Conservation (phyloP, 1,139 yeast genomes). For the Candida mesenterica region DNA sequence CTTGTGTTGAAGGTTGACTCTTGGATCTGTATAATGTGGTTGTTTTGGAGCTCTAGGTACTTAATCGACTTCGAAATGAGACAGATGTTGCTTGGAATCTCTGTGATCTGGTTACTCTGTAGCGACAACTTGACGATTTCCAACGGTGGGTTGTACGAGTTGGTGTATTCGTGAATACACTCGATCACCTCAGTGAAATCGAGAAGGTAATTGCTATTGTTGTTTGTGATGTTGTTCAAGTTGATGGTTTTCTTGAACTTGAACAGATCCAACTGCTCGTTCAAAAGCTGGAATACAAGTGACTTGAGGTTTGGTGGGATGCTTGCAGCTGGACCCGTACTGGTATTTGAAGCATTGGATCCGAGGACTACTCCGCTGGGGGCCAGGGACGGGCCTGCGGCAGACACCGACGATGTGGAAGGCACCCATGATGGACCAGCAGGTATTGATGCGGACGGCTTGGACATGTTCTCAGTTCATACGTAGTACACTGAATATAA, state of each 20-base stretch:
- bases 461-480: no score
- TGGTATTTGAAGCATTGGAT: background rate
- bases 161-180: slow-evolving; percentile 15
- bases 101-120: slow-evolving; percentile 47
- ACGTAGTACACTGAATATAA: no score
- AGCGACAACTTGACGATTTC: slow-evolving; percentile 54
- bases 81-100: slow-evolving; percentile 49
- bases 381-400: no score
- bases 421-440: no score
- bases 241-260: slow-evolving; percentile 16
- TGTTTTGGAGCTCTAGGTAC: slow-evolving; percentile 67
- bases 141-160: slow-evolving; percentile 25
- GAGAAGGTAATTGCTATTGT: slow-evolving; percentile 5
- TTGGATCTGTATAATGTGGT: slow-evolving; percentile 56
- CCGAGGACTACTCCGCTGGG: no score
- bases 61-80: slow-evolving; percentile 45
- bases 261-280: slow-evolving; percentile 18
- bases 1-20: slow-evolving; percentile 23
- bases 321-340: background rate
- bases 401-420: no score
- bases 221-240: slow-evolving; percentile 11
- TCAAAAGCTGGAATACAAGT: slow-evolving; percentile 12
- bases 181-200: slow-evolving; percentile 16
- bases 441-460: no score
- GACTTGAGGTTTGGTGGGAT: background rate